phyloP scores from a whole-genome alignment of 2,329 filamentous ascomycete species.

The Colletotrichum sp. region DNA sequence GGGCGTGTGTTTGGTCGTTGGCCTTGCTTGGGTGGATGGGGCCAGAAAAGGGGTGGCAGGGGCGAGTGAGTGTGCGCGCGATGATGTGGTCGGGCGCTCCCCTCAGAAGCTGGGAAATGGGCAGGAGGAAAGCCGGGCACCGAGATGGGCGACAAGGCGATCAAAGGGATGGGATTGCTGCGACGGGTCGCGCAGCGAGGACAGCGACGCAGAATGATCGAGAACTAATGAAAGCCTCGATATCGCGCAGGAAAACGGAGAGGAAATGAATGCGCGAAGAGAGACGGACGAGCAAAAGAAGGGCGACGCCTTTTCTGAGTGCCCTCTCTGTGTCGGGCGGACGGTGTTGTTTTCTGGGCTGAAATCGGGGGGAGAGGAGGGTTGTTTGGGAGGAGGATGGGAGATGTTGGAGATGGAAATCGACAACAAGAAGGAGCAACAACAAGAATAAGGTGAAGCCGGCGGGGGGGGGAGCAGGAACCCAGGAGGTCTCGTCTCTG shows the following conservation, averaged over 20 bases:
- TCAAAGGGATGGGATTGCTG: conserved; percentile 9
- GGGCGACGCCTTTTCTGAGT: conserved; percentile 21
- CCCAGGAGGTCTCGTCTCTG: background rate
- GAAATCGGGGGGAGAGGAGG: conserved; percentile 17
- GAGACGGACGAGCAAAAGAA: conserved; percentile 14
- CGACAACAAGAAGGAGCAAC: background rate
- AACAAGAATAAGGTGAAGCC: conserved; percentile 14
- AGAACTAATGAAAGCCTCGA: conserved; percentile 57
- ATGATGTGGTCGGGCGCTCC: conserved; percentile 22
- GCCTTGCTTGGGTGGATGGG: background rate
- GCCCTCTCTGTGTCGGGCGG: conserved; percentile 24
- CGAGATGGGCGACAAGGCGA: conserved; percentile 13
- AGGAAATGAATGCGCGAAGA: conserved; percentile 26
- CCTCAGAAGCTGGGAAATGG: conserved; percentile 4
- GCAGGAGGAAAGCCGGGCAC: conserved; percentile 10
- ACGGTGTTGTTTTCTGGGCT: conserved; percentile 23
- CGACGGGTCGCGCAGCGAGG: conserved; percentile 24
- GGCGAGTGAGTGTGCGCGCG: conserved; percentile 7
- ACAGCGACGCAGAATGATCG: conserved; percentile 32
- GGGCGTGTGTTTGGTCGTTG: conserved; percentile 11
- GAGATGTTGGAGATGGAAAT: conserved; percentile 18
- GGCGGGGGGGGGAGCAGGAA: background rate
- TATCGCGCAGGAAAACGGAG: conserved; percentile 26
- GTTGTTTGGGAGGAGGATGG: conserved; percentile 24
- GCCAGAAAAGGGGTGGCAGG: conserved; percentile 21